Conservation (phyloP, 1,139 yeast genomes). For the Wickerhamomyces sp. region DNA sequence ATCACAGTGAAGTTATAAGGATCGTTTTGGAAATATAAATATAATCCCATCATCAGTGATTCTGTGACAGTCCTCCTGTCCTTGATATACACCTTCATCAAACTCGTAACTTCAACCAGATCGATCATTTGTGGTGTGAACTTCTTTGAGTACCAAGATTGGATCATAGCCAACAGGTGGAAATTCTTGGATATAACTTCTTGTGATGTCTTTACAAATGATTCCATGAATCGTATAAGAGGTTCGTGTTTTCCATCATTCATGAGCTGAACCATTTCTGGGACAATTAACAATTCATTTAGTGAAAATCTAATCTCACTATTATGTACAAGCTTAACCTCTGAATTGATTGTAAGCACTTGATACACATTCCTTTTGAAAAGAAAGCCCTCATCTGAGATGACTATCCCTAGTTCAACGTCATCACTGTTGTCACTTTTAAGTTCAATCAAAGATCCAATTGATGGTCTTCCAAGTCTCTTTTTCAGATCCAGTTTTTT, state of each 20-base stretch:
- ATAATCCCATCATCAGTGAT: constrained; percentile 13
- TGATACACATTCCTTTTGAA: constrained; percentile 6
- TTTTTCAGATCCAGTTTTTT: not conserved
- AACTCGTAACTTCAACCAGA: constrained; percentile 2
- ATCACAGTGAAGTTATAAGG: constrained; percentile 5
- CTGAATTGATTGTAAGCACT: constrained; percentile 2
- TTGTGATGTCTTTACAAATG: constrained; percentile 5
- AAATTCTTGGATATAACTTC: not conserved
- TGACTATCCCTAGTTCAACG: constrained; percentile 4
- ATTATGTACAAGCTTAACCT: constrained; percentile 1
- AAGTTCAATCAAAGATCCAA: constrained; percentile 8
- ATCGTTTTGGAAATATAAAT: constrained; percentile 10
- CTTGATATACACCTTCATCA: constrained; percentile 4
- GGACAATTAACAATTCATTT: not conserved
- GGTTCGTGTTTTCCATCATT: not conserved
- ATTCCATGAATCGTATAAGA: not conserved
- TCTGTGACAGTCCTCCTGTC: constrained; percentile 5
- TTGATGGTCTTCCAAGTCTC: constrained; percentile 22
- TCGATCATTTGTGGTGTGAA: constrained; percentile 9
- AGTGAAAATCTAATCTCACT: constrained; percentile 5
- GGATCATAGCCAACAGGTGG: constrained; percentile 14
- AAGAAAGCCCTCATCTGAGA: constrained; percentile 6
- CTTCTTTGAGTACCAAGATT: constrained; percentile 13
- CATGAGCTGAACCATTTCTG: not conserved
- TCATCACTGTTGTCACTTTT: not conserved